These are phyloP conservation scores for Gynostemma pentaphyllum DNA, from an alignment of 306 rosid species.

Conservation along the genomic window DNA sequence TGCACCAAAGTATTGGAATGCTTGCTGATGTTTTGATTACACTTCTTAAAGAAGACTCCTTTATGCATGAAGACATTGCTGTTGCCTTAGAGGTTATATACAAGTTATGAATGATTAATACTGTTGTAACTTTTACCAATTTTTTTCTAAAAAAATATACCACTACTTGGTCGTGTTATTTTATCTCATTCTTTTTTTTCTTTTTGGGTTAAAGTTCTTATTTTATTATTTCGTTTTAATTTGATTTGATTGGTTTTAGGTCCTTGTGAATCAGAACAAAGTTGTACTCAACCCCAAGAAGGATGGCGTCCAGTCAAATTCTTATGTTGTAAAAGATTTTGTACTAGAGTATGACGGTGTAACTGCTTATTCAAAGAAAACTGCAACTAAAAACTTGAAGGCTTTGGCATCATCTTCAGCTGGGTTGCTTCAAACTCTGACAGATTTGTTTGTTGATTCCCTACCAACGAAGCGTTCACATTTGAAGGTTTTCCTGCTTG, in stretches of 20 bases:
- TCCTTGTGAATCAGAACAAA: constrained; percentile 75
- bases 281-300: constrained; percentile 34
- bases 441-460: constrained; percentile 57
- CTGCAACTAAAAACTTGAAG: constrained; percentile 55
- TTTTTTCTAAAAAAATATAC: too few species aligned
- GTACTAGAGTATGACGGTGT: constrained; percentile 18
- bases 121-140: neutral
- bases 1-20: constrained; percentile 28
- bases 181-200: constrained; percentile 13
- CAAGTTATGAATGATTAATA: neutral
- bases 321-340: constrained; percentile 19
- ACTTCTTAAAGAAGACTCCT: constrained; percentile 62
- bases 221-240: constrained; percentile 4
- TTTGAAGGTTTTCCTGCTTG: constrained; percentile 48
- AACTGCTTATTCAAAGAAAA: constrained; percentile 64
- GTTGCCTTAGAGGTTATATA: constrained; percentile 56
- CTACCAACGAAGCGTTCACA: constrained; percentile 26
- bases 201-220: neutral
- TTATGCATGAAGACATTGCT: constrained; percentile 58
- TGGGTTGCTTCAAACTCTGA: constrained; percentile 46
- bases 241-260: constrained; percentile 28
- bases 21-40: constrained; percentile 39
- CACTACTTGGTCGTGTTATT: neutral
- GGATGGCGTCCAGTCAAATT: constrained; percentile 17
- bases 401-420: constrained; percentile 52